Conservation (phyloP, 495 filamentous ascomycete species). For the Penicillium diatomitis region DNA sequence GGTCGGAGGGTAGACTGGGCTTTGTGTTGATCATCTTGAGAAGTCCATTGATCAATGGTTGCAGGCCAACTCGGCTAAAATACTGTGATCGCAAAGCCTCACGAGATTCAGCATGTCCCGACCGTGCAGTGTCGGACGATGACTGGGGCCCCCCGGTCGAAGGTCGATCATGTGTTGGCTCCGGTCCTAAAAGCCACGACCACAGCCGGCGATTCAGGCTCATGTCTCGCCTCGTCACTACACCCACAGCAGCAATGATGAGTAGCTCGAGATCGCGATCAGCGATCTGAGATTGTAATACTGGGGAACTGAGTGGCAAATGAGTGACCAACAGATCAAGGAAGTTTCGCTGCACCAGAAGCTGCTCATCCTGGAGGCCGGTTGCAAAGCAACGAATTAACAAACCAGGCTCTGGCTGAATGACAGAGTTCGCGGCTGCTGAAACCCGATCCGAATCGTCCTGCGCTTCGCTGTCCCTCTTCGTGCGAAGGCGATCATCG, state of each 20-base stretch:
- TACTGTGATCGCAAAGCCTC: slow-evolving; percentile 50
- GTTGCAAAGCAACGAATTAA: slow-evolving; percentile 84
- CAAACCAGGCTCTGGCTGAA: slow-evolving; percentile 85
- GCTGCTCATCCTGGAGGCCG: slow-evolving; percentile 79
- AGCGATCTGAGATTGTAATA: slow-evolving; percentile 66
- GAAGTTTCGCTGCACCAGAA: slow-evolving; percentile 88
- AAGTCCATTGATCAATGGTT: slow-evolving; percentile 63
- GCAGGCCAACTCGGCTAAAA: slow-evolving; percentile 69
- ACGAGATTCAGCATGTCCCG: slow-evolving; percentile 32
- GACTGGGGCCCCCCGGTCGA: slow-evolving; percentile 39
- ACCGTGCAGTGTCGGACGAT: slow-evolving; percentile 35
- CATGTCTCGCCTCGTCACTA: slow-evolving; percentile 88
- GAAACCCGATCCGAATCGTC: slow-evolving; percentile 21
- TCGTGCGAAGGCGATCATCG: slow-evolving; percentile 24
- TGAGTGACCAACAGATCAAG: slow-evolving; percentile 87
- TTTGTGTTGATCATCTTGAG: slow-evolving; percentile 61
- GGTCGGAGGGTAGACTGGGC: slow-evolving; percentile 50
- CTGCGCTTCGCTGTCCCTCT: slow-evolving; percentile 13
- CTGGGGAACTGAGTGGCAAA: slow-evolving; percentile 76
- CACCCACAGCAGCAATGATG: slow-evolving; percentile 69
- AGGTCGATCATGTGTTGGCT: slow-evolving; percentile 44
- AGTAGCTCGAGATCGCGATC: slow-evolving; percentile 69
- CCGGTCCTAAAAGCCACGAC: slow-evolving; percentile 93
- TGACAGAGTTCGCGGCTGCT: slow-evolving; percentile 59
- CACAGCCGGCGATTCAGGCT: slow-evolving; percentile 88